Evolutionary conservation across 202 grass and related monocot genomes (phyloP).

Genomic region (Musa balbisiana): DNA sequence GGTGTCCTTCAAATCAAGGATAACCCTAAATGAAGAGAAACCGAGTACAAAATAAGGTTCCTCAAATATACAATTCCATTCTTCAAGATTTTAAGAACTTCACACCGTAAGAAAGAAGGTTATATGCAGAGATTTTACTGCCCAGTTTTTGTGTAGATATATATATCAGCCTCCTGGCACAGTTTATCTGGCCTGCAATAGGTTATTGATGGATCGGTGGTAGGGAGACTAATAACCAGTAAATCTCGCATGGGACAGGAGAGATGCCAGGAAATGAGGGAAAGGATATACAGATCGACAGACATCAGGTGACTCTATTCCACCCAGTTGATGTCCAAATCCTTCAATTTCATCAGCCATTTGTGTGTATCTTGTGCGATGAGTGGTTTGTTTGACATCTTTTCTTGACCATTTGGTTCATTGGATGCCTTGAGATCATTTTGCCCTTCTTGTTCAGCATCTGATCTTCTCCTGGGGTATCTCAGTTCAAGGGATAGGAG

Average conservation of each 20-base stretch:
- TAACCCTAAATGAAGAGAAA: too few relatives aligned
- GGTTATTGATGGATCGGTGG: background rate
- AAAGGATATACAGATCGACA: background rate
- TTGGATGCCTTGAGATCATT: constrained; percentile 24
- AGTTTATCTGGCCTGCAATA: background rate
- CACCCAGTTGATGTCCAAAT: constrained; percentile 70
- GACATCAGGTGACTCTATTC: constrained; percentile 20
- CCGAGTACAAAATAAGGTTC: background rate
- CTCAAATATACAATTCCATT: background rate
- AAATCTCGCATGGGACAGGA: background rate
- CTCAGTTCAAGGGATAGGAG: constrained; percentile 70
- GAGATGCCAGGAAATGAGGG: background rate
- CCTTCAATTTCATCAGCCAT: constrained; percentile 71
- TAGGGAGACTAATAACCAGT: background rate
- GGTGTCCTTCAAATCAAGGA: too few relatives aligned
- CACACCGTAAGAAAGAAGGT: background rate
- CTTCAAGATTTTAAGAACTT: background rate
- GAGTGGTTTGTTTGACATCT: constrained; percentile 27
- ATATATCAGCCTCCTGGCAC: background rate
- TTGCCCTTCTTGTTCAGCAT: constrained; percentile 28
- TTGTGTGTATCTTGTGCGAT: constrained; percentile 36
- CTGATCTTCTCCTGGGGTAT: constrained; percentile 36
- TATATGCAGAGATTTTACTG: background rate
- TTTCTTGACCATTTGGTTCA: constrained; percentile 14
- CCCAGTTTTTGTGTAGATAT: background rate